phyloP scores from a whole-genome alignment of 2,329 filamentous ascomycete genomes.

The Graphiopsis chlorocephala region DNA sequence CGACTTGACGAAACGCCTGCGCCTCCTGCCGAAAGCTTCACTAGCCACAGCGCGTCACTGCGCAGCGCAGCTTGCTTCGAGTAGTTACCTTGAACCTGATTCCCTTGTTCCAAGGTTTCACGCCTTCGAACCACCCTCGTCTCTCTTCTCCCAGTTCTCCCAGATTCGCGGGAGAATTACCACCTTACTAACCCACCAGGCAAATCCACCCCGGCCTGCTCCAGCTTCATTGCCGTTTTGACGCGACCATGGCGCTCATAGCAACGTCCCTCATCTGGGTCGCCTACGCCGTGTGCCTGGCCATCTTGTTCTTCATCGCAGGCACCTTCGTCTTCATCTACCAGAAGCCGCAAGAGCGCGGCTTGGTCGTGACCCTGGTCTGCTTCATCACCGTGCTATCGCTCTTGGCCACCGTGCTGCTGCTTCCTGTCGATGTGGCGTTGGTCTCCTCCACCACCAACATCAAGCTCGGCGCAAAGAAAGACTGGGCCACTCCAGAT shows the following conservation, averaged over 20 bases:
- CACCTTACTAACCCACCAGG: background rate
- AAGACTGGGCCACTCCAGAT: conserved; percentile 88
- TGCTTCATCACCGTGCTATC: conserved; percentile 84
- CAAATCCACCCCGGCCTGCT: background rate
- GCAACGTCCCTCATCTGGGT: conserved; percentile 94
- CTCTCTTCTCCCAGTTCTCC: background rate
- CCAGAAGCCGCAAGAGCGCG: conserved; percentile 84
- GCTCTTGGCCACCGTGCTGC: conserved; percentile 84
- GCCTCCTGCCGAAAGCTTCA: background rate
- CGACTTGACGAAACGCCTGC: background rate
- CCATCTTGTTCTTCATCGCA: conserved; percentile 70
- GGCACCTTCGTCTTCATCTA: conserved; percentile 87
- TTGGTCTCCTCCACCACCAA: conserved; percentile 86
- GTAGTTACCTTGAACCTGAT: background rate
- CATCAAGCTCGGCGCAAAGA: conserved; percentile 73
- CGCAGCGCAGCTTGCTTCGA: background rate
- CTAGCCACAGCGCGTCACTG: conserved; percentile 2
- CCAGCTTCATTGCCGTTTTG: background rate
- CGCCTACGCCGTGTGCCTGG: conserved; percentile 80
- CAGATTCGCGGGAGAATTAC: too few relatives aligned
- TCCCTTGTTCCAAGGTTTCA: background rate
- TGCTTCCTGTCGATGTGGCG: conserved; percentile 93
- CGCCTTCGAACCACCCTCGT: too few relatives aligned
- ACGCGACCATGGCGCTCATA: conserved; percentile 61
- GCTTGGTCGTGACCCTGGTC: conserved; percentile 74